These are phyloP conservation scores for Venturia aucupariae DNA, from an alignment of 2,329 filamentous ascomycete species.

Conservation along the genomic window DNA sequence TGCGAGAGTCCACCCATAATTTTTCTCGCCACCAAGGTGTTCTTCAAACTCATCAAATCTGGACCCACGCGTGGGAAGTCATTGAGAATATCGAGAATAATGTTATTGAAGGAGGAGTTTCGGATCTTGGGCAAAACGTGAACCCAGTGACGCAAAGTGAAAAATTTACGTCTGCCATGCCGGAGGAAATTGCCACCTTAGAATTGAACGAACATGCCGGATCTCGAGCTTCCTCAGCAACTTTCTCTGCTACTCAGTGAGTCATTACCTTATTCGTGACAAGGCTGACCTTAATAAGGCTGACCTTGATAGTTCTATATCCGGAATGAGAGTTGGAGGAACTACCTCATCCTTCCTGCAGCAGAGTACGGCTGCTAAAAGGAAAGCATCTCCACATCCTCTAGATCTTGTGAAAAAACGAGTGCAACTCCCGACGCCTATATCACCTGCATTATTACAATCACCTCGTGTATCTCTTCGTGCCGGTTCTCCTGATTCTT, in stretches of 20 bases:
- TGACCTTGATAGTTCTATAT: neutral
- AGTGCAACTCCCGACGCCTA: neutral
- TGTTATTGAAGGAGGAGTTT: neutral
- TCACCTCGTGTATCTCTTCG: constrained; percentile 1
- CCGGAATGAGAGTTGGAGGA: neutral
- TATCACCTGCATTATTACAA: neutral
- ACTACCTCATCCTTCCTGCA: neutral
- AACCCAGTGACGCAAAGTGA: neutral
- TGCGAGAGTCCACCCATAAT: neutral
- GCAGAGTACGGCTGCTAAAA: neutral
- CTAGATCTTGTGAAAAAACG: neutral
- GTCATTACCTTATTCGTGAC: neutral
- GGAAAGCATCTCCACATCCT: constrained; percentile 1
- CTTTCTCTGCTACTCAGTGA: neutral
- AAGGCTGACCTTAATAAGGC: neutral
- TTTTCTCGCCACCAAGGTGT: neutral
- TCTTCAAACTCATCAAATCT: neutral
- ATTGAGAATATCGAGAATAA: neutral
- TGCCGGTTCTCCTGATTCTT: neutral
- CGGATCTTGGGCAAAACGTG: neutral
- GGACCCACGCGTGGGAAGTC: neutral
- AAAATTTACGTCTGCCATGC: neutral
- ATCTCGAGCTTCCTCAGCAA: neutral
- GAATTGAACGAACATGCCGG: neutral
- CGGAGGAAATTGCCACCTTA: neutral